Conservation (phyloP, 805 yeast genomes). For the Pichia cabralensis region DNA sequence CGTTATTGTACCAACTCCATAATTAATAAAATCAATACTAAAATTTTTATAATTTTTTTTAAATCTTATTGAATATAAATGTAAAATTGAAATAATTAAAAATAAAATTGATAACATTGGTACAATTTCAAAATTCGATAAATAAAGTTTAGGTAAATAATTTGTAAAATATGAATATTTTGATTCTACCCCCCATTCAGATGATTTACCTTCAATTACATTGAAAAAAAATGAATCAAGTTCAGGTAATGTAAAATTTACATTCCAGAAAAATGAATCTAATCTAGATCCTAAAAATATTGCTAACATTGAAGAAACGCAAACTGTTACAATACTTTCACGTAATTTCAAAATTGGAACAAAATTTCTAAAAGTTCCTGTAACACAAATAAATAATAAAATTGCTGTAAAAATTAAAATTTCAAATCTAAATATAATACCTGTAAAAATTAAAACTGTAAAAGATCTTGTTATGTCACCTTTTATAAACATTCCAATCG, state of each 20-base stretch:
- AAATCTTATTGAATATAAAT: not conserved
- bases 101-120: conserved; percentile 1
- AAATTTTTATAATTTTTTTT: not conserved
- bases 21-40: conserved; percentile 17
- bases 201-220: conserved; percentile 62
- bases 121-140: conserved; percentile 7
- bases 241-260: conserved; percentile 50
- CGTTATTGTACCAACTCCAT: conserved; percentile 27
- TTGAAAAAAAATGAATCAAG: conserved; percentile 63
- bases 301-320: conserved; percentile 39
- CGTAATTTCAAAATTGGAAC: conserved; percentile 14
- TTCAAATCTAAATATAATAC: conserved; percentile 67
- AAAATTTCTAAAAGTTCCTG: conserved; percentile 37
- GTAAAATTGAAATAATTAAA: not conserved
- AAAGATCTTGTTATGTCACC: conserved; percentile 42
- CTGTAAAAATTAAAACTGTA: conserved; percentile 46
- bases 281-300: conserved; percentile 35
- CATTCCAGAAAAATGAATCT: conserved; percentile 73
- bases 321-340: conserved; percentile 25
- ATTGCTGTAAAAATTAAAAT: conserved; percentile 45
- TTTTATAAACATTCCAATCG: conserved; percentile 38
- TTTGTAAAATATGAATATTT: conserved; percentile 52
- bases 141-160: conserved; percentile 38
- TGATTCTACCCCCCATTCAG: conserved; percentile 83
- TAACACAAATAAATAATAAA: conserved; percentile 31